Base-by-base conservation (phyloP, 495 filamentous ascomycete genomes). In the Cenococcum geophilum region DNA sequence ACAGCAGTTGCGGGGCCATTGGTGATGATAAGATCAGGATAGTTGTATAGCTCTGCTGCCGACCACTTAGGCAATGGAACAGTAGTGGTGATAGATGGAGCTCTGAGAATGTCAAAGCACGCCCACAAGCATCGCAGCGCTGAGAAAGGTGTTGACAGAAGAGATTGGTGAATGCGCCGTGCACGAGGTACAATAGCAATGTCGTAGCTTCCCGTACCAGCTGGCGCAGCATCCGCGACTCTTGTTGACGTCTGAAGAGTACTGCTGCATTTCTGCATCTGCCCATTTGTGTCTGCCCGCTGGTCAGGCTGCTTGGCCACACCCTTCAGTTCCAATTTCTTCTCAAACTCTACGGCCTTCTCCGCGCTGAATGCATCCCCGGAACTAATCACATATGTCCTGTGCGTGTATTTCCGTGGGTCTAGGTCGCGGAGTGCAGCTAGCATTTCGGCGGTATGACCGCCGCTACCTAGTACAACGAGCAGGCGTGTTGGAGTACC, bases 361-460 rank as follows among this genome's bases (percentile, higher is more conserved):
- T 68, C 55, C 1, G 82, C 84, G 45, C 86, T 91, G 76, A 93
- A 84, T 34, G 68, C 73, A 74, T 98, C 93, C 4, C 88, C 92
- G 0, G 78, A 80, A 55, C 83, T 87, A 48, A 95, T 78, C 14
- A 96, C 76, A 72, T 95, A 98, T 57, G 88, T 92, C 20, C 93
- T 83, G 68, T 88, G 84, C 0, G 73, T 71, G 57, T 80, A 70
- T 21, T 80, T 71, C 21, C 64, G 53, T n/a, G 58, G 60, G 40
- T 71, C 68, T 48, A 76, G 74, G 27, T 79, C 76, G 23, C 79
- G 72, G 23, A 97, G 78, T 74, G 95, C 85, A 61, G 85, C 82
- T 48, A 96, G 76, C 89, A 97, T 95, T 76, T 98, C 93, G 12
- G 89, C 83, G 0, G 92, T 96, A 76, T 98, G 93, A 4, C 93